phyloP scores from a whole-genome alignment of 768 basidiomycete genomes.

The Brasilioporus rufonigricans region DNA sequence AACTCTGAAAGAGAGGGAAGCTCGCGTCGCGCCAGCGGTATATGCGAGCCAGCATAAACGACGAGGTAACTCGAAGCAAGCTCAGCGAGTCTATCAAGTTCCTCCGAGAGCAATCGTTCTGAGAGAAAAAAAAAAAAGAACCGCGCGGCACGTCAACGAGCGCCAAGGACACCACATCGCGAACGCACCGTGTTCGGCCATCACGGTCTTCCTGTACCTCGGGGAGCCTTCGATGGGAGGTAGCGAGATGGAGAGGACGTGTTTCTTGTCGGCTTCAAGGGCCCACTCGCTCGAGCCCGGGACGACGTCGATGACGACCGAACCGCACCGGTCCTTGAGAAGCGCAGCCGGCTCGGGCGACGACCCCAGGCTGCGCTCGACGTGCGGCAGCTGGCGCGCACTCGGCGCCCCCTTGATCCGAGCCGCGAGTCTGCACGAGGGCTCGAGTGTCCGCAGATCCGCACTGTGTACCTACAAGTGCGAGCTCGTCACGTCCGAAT shows the following conservation, averaged over 20 bases:
- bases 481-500: slow-evolving; percentile 1
- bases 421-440: slow-evolving; percentile 48
- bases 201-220: slow-evolving; percentile 43
- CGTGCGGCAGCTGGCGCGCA: slow-evolving; percentile 62
- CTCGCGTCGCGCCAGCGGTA: slow-evolving; percentile 43
- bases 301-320: slow-evolving; percentile 43
- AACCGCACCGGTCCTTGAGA: slow-evolving; percentile 53
- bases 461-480: slow-evolving; percentile 65
- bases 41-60: slow-evolving; percentile 57
- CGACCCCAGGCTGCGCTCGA: slow-evolving; percentile 33
- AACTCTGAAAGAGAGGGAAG: slow-evolving; percentile 27
- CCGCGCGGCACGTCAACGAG: slow-evolving; percentile 1
- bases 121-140: no score
- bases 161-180: neutral
- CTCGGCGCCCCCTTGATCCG: slow-evolving; percentile 50
- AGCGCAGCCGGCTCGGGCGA: slow-evolving; percentile 38
- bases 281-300: slow-evolving; percentile 37
- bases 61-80: slow-evolving; percentile 62
- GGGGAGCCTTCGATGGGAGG: slow-evolving; percentile 45
- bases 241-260: slow-evolving; percentile 56
- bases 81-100: slow-evolving; percentile 48
- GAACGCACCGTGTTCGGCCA: slow-evolving; percentile 55
- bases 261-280: slow-evolving; percentile 42
- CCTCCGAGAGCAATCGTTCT: slow-evolving; percentile 47
- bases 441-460: slow-evolving; percentile 63